Evolutionary conservation across 2,329 filamentous ascomycete genomes (phyloP).

Genomic region (Emergomyces pasteurianus): DNA sequence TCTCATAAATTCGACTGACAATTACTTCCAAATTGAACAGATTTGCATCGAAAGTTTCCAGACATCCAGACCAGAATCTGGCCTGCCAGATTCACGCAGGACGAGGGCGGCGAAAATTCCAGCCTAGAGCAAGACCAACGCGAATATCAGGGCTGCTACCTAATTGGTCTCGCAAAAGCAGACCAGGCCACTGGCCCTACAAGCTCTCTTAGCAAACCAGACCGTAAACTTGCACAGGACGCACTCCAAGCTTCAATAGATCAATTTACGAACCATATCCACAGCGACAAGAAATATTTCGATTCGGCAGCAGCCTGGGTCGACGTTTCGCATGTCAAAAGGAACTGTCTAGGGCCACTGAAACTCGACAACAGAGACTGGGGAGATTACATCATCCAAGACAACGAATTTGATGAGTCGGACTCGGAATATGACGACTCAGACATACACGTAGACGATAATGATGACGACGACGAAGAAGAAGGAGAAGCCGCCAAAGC

Average conservation of each 20-base stretch:
- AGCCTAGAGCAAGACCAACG: constrained; percentile 11
- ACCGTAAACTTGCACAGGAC: constrained; percentile 32
- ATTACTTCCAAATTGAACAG: constrained; percentile 22
- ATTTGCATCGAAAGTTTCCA: constrained; percentile 44
- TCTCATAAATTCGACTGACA: constrained; percentile 1
- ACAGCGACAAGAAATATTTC: constrained; percentile 24
- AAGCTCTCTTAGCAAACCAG: constrained; percentile 18
- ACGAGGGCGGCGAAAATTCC: constrained; percentile 13
- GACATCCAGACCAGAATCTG: constrained; percentile 47
- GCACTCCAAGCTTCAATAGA: constrained; percentile 29
- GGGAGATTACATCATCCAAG: constrained; percentile 5
- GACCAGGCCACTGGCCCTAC: background rate
- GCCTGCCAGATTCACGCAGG: constrained; percentile 47
- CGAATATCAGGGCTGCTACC: constrained; percentile 50
- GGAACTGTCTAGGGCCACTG: constrained; percentile 9
- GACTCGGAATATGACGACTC: constrained; percentile 7
- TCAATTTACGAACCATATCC: constrained; percentile 24
- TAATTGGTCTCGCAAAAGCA: constrained; percentile 42
- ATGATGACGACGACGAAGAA: constrained; percentile 3
- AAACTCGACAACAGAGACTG: constrained; percentile 10
- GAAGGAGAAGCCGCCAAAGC: background rate
- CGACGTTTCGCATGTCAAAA: constrained; percentile 20
- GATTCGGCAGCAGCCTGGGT: constrained; percentile 25
- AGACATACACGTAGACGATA: constrained; percentile 4
- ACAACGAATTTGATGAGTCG: background rate